A percentile compares a stretch with the other conserved stretches of the same genome.
Evolutionary conservation across 306 rosid genomes (phyloP).

Genomic region (Cicer bijugum): DNA sequence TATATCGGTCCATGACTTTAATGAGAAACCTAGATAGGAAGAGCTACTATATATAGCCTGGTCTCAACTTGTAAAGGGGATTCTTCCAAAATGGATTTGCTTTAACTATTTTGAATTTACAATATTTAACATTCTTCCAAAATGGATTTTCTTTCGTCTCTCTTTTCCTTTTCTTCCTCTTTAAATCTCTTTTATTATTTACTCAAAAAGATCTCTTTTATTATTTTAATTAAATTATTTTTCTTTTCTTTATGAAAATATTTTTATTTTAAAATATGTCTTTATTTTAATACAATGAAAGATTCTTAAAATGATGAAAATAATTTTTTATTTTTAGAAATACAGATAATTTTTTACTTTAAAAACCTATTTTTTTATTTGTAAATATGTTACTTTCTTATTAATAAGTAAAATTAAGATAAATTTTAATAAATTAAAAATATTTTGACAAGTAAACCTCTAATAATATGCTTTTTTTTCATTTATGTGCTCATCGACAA

Average conservation of each 20-base stretch:
- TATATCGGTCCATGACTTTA: too few species aligned
- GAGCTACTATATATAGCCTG: background rate
- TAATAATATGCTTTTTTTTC: background rate
- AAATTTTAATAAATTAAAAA: too few species aligned
- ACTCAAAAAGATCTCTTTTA: background rate
- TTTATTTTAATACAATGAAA: too few species aligned
- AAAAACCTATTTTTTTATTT: too few species aligned
- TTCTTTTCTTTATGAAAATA: too few species aligned
- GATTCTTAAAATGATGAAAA: too few species aligned
- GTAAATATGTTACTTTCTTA: too few species aligned
- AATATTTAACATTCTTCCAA: slow-evolving; percentile 27
- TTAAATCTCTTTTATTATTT: background rate
- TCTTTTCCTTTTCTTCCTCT: background rate
- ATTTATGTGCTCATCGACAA: slow-evolving; percentile 28
- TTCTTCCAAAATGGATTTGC: slow-evolving; percentile 39
- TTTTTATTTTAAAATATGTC: too few species aligned
- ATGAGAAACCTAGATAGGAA: background rate
- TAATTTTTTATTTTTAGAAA: too few species aligned
- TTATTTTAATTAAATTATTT: background rate
- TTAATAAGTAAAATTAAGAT: too few species aligned
- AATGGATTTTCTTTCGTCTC: slow-evolving; percentile 11
- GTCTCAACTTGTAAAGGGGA: slow-evolving; percentile 24
- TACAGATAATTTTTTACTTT: too few species aligned
- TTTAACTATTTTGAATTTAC: slow-evolving; percentile 11
- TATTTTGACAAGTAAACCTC: too few species aligned